Conservation (phyloP, 2,329 filamentous ascomycete genomes). For the Epichloe uncinata region DNA sequence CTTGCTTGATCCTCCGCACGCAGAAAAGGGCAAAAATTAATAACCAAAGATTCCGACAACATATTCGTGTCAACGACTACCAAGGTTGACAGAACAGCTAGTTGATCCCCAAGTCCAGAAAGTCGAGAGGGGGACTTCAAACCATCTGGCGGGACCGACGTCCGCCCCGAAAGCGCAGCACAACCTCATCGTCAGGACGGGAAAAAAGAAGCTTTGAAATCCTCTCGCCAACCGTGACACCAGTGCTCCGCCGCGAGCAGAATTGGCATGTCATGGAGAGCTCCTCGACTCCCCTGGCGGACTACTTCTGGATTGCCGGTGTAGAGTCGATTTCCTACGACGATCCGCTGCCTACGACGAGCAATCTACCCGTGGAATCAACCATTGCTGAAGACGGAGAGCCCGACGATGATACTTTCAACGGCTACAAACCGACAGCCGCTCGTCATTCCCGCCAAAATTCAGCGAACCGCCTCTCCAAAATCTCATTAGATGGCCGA, state of each 20-base stretch:
- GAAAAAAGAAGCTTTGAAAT: neutral
- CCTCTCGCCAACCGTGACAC: neutral
- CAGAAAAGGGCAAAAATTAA: neutral
- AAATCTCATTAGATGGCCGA: constrained; percentile 34
- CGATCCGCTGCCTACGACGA: constrained; percentile 29
- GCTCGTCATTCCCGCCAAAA: constrained; percentile 49
- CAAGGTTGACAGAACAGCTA: neutral
- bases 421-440: constrained; percentile 14
- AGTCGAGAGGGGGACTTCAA: neutral
- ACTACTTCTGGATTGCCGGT: constrained; percentile 66
- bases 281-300: constrained; percentile 52
- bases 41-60: neutral
- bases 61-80: neutral
- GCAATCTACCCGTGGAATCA: constrained; percentile 30
- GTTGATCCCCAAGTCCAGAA: neutral
- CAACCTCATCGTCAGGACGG: neutral
- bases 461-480: constrained; percentile 46
- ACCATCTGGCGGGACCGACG: constrained; percentile 3
- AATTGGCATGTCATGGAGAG: constrained; percentile 41
- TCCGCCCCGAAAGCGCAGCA: neutral
- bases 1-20: neutral
- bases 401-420: constrained; percentile 29
- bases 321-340: constrained; percentile 55
- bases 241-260: constrained; percentile 9
- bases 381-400: constrained; percentile 53